Conservation (phyloP, 208 protist species). For the Herpetomonas samuelpessoai region DNA sequence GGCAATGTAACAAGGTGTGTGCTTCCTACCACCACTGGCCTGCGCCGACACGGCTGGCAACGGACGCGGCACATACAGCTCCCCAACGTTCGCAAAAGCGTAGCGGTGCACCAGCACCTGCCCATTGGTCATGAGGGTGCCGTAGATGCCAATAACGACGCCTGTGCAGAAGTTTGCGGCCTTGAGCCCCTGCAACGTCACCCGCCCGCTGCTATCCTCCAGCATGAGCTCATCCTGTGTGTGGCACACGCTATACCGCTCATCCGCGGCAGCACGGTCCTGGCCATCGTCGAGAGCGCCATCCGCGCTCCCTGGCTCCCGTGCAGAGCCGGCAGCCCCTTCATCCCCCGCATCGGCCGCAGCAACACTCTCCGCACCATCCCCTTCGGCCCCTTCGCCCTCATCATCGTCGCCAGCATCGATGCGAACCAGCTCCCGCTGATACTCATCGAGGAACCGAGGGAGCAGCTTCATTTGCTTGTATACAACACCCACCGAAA, state of each 20-base stretch:
- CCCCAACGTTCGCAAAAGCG: slow-evolving; percentile 38
- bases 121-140: slow-evolving; percentile 61
- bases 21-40: background rate
- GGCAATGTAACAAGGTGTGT: slow-evolving; percentile 72
- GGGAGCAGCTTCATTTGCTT: slow-evolving; percentile 90
- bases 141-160: slow-evolving; percentile 71
- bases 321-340: background rate
- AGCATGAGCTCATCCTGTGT: slow-evolving; percentile 65
- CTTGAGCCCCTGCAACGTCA: slow-evolving; percentile 52
- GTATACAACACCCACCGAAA: slow-evolving; percentile 83
- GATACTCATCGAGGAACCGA: slow-evolving; percentile 85
- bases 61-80: slow-evolving; percentile 46
- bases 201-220: slow-evolving; percentile 82
- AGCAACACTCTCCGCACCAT: slow-evolving; percentile 7
- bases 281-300: slow-evolving; percentile 14
- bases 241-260: slow-evolving; percentile 52
- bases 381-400: slow-evolving; percentile 15
- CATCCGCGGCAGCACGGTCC: slow-evolving; percentile 22
- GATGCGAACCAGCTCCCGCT: slow-evolving; percentile 80
- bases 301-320: slow-evolving; percentile 13
- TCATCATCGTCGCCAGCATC: slow-evolving; percentile 78
- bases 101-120: slow-evolving; percentile 59
- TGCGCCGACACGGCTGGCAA: slow-evolving; percentile 6
- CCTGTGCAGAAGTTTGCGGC: slow-evolving; percentile 71
- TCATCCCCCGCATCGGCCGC: background rate